Base-by-base conservation (phyloP, 768 basidiomycete species). In the Rubroboletus pulcherrimus region DNA sequence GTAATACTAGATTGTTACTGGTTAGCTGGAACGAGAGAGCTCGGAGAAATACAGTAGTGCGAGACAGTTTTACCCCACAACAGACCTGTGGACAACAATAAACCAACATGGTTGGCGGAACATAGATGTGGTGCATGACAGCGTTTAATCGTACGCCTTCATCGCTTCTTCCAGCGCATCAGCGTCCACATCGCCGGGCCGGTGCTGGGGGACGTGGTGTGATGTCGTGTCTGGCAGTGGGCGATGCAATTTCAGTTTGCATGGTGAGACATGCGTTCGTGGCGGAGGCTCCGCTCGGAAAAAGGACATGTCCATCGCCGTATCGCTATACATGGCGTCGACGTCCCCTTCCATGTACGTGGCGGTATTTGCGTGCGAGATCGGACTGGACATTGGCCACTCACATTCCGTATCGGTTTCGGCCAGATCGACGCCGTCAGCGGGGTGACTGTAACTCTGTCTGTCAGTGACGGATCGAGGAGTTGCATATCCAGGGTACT, bases 151-250 rank as follows among this genome's bases (percentile, higher is more conserved):
- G 44, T 71, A 70, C 7, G 64, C 60, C 39, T 59, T 67, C 69
- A 71, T 69, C 8, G 62, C 57, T 48, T 67, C 69, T 50, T 70
- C 68, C 24, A 71, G 51, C 1, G 53, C 59, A 31, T 69, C 70
- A 6, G 46, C 46, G 40, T 70, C 67, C 56, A 71, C 17, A 35
- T 26, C 38, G 17, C n/a, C 4, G 4, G 7, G 7, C 9, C 38
- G 17, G 8, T n/a, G 7, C 8, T 8, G 8, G 8, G 38, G 17
- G 17, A 35, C 6, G 14, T 15, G 14, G 26, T 5, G 3, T 26
- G 26, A 41, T 5, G 9, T 26, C 2, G 33, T 17, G 29, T 15
- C 42, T 14, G 56, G 15, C 19, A 30, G 58, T 1, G 51, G 31
- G 17, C 49, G 56, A 19, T 40, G 51, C 37, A 47, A 44, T 39